Conservation (phyloP, 2,329 filamentous ascomycete genomes). For the Hypoxylon sp. region DNA sequence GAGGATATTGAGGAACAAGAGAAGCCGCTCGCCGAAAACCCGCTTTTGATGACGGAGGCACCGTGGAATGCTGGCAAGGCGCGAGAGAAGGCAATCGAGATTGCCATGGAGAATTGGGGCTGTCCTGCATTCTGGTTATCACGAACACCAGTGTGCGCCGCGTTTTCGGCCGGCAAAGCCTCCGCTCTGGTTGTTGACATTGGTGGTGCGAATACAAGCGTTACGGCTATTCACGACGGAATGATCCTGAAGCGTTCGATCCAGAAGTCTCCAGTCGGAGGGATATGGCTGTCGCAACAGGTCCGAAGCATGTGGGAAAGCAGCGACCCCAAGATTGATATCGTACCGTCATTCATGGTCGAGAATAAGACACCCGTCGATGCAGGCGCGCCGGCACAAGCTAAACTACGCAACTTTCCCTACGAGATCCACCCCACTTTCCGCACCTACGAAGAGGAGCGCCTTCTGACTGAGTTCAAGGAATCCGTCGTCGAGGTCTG, state of each 20-base stretch:
- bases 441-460: constrained; percentile 86
- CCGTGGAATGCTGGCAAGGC: constrained; percentile 90
- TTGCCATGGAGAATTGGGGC: constrained; percentile 97
- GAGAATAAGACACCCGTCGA: constrained; percentile 89
- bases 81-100: constrained; percentile 92
- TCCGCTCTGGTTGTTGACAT: constrained; percentile 93
- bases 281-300: constrained; percentile 89
- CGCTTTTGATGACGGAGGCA: constrained; percentile 91
- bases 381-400: constrained; percentile 80
- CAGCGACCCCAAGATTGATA: constrained; percentile 73
- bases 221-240: constrained; percentile 92
- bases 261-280: constrained; percentile 84
- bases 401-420: constrained; percentile 74
- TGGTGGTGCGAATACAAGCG: constrained; percentile 85
- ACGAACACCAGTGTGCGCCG: constrained; percentile 85
- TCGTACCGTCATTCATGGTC: constrained; percentile 88
- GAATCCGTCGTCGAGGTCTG: constrained; percentile 96
- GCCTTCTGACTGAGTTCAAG: constrained; percentile 94
- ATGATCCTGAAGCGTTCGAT: constrained; percentile 92
- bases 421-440: constrained; percentile 73
- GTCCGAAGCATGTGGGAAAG: constrained; percentile 81
- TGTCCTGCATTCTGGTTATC: constrained; percentile 94
- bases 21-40: constrained; percentile 87
- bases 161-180: constrained; percentile 92
- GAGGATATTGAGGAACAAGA: constrained; percentile 69